Percentiles rank a stretch among this genome's conserved stretches.
phyloP scores from a whole-genome alignment of 2,329 filamentous ascomycete species.

The Alternaria incomplexa region DNA sequence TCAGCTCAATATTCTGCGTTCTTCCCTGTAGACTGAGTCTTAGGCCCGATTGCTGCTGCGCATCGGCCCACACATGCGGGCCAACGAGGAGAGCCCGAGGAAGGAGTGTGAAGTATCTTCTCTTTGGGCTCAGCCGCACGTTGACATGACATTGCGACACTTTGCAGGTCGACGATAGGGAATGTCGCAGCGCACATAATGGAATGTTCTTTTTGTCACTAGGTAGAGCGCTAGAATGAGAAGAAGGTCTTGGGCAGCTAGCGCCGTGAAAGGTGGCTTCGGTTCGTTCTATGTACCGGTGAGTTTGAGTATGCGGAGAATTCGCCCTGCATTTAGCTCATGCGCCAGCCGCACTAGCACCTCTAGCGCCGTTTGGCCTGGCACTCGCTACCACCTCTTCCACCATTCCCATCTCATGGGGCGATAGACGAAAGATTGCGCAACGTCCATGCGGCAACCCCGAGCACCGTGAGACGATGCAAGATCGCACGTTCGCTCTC shows the following conservation, averaged over 20 bases:
- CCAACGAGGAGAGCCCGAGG: background rate
- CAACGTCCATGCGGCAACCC: background rate
- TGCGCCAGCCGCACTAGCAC: background rate
- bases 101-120: background rate
- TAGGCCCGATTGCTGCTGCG: slow-evolving; percentile 1
- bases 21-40: background rate
- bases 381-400: background rate
- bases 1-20: background rate
- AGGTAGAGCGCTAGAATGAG: background rate
- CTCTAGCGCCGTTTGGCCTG: background rate
- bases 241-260: background rate
- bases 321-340: background rate
- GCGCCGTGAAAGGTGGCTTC: background rate
- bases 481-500: background rate
- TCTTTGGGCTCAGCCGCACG: background rate
- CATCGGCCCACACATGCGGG: background rate
- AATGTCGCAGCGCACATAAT: background rate
- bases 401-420: background rate
- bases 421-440: background rate
- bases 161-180: background rate
- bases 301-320: background rate
- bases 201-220: background rate
- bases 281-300: background rate
- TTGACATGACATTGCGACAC: background rate
- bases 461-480: background rate